phyloP scores from a whole-genome alignment of 768 basidiomycete species.

The Lyophyllum shimeji region DNA sequence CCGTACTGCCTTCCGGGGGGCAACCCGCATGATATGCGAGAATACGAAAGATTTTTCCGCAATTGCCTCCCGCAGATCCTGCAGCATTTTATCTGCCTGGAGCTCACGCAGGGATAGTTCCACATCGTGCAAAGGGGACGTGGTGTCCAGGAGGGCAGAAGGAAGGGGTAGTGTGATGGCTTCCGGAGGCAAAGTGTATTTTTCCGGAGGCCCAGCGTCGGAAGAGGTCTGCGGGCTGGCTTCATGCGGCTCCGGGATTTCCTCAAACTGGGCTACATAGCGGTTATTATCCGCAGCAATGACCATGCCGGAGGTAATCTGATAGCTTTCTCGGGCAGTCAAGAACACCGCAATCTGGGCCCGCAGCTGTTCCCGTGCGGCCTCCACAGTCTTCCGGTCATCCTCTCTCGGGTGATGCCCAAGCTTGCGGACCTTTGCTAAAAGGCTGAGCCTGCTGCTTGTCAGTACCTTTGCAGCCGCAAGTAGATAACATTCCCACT shows the following conservation, averaged over 20 bases:
- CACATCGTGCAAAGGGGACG: not conserved
- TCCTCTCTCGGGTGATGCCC: too few relatives aligned
- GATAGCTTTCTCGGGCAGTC: not conserved
- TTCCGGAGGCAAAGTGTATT: not conserved
- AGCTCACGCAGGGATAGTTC: not conserved
- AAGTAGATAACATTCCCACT: too few relatives aligned
- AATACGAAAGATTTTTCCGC: not conserved
- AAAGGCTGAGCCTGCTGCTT: too few relatives aligned
- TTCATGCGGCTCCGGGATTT: not conserved
- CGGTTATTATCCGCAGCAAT: not conserved
- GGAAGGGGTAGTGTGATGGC: not conserved
- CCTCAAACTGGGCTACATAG: not conserved
- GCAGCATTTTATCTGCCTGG: not conserved
- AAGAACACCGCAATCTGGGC: not conserved
- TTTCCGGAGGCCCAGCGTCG: too few relatives aligned
- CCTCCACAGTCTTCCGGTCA: too few relatives aligned
- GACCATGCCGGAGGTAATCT: not conserved
- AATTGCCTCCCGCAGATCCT: not conserved
- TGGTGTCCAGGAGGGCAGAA: not conserved
- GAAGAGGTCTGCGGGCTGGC: too few relatives aligned
- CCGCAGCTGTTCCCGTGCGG: too few relatives aligned
- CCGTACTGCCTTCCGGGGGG: not conserved
- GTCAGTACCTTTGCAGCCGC: too few relatives aligned
- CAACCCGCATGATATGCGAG: not conserved
- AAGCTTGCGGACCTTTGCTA: too few relatives aligned